Base-by-base conservation (phyloP, 495 filamentous ascomycete species). In the Aspergillus indologenus region DNA sequence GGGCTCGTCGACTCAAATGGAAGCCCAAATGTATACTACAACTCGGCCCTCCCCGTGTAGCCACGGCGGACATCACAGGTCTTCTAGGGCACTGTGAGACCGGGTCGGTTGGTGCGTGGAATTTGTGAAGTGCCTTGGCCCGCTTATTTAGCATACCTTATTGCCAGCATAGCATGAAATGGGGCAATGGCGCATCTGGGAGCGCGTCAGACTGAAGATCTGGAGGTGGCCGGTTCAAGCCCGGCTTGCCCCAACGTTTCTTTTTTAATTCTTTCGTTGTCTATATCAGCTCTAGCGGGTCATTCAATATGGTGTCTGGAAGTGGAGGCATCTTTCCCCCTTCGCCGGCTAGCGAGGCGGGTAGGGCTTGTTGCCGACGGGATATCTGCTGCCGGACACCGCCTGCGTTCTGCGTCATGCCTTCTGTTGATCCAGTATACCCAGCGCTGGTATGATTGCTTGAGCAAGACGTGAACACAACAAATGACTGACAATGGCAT, bases 181-280 rank as follows among this genome's bases (percentile, higher is more conserved):
- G 47, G 47, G 47, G 47, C 47, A 50, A 51, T 51, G 48, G 48
- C 48, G 48, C 48, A 51, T 51, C 48, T 51, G 48, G 48, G 48
- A 51, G 48, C 48, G 48, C 48, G 48, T 51, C 48, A 51, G 48
- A 51, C 48, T 51, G 48, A 47, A 47, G 45, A 40, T 40, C 34
- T 40, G 34, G 12, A 40, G 34, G 34, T 40, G 34, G 34, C 34
- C 34, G 34, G 34, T 40, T 40, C 34, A 40, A 40, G 34, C 34
- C 34, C 34, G 34, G 34, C 34, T 40, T 40, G 34, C 34, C 34
- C 34, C 34, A 40, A 40, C 12, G 12, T 40, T 40, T 40, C 12
- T 11, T 40, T 40, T 40, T 40, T 40, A 6, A 9, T 40, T 40
- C 2, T 15, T 15, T 40, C 34, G 2, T 40, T 2, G 12, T 9